phyloP scores from a whole-genome alignment of 2,329 filamentous ascomycete genomes.

The Delphinella strobiligena region DNA sequence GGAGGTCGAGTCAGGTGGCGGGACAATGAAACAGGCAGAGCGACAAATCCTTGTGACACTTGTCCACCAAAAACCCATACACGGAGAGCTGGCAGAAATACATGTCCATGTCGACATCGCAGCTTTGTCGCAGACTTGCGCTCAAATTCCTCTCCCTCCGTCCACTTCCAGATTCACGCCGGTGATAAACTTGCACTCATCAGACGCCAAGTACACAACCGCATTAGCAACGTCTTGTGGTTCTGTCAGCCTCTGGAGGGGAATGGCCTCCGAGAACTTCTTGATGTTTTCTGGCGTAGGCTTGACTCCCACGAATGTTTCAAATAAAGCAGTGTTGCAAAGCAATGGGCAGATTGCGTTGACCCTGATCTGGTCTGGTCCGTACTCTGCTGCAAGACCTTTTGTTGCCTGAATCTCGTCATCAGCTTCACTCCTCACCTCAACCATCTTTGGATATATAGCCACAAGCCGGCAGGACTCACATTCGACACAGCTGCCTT shows the following conservation, averaged over 20 bases:
- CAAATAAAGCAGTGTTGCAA: conserved; percentile 52
- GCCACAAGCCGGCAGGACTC: too few species aligned
- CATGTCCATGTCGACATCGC: not conserved
- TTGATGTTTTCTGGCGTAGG: conserved; percentile 50
- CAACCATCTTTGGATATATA: too few species aligned
- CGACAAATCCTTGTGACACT: too few species aligned
- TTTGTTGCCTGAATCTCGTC: conserved; percentile 45
- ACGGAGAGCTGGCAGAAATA: not conserved
- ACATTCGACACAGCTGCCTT: conserved; percentile 51
- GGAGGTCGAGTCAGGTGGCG: too few species aligned
- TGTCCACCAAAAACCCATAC: too few species aligned
- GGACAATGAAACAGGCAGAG: too few species aligned
- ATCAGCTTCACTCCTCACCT: too few species aligned
- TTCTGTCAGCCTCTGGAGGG: conserved; percentile 43
- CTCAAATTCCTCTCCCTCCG: conserved; percentile 34
- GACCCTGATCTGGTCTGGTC: conserved; percentile 54
- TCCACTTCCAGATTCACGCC: conserved; percentile 59
- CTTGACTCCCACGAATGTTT: conserved; percentile 46
- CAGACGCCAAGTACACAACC: conserved; percentile 56
- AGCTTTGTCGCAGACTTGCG: not conserved
- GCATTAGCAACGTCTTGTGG: conserved; percentile 59
- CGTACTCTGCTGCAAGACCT: conserved; percentile 59
- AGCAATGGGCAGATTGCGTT: conserved; percentile 59
- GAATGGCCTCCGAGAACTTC: conserved; percentile 42
- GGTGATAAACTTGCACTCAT: conserved; percentile 61